Conservation (phyloP, 805 yeast species). For the Candida lessepsii region DNA sequence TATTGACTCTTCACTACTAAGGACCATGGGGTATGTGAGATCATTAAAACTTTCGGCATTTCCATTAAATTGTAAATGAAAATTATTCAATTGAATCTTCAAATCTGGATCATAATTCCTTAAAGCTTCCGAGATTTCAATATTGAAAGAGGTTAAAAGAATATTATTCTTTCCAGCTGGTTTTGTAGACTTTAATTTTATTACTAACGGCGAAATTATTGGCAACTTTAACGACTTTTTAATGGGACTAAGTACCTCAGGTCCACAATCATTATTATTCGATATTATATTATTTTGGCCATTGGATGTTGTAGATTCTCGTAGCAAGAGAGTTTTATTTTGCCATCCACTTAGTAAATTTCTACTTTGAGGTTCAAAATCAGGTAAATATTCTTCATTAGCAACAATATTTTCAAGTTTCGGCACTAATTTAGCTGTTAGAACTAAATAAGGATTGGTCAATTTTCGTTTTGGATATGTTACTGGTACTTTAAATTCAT, state of each 20-base stretch:
- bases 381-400: slow-evolving; percentile 5
- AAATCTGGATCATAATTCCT: slow-evolving; percentile 13
- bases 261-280: not conserved
- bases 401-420: slow-evolving; percentile 5
- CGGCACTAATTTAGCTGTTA: slow-evolving; percentile 18
- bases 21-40: slow-evolving; percentile 26
- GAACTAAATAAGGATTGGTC: slow-evolving; percentile 23
- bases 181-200: slow-evolving; percentile 46
- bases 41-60: slow-evolving; percentile 11
- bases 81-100: slow-evolving; percentile 7
- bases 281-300: not conserved
- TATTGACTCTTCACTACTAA: slow-evolving; percentile 30
- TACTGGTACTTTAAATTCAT: slow-evolving; percentile 31
- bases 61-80: slow-evolving; percentile 12
- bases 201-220: slow-evolving; percentile 39
- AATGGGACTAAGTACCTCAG: not conserved
- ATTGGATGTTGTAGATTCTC: not conserved
- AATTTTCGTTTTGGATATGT: slow-evolving; percentile 32
- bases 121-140: slow-evolving; percentile 47
- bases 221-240: slow-evolving; percentile 19
- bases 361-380: slow-evolving; percentile 8
- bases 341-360: slow-evolving; percentile 7
- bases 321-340: not conserved
- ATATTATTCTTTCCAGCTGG: slow-evolving; percentile 47
- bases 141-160: slow-evolving; percentile 47